A percentile compares a stretch with the other conserved stretches of the same genome.
These are phyloP conservation scores for Leishmania turanica DNA, from an alignment of 208 protist species.

Conservation along the genomic window DNA sequence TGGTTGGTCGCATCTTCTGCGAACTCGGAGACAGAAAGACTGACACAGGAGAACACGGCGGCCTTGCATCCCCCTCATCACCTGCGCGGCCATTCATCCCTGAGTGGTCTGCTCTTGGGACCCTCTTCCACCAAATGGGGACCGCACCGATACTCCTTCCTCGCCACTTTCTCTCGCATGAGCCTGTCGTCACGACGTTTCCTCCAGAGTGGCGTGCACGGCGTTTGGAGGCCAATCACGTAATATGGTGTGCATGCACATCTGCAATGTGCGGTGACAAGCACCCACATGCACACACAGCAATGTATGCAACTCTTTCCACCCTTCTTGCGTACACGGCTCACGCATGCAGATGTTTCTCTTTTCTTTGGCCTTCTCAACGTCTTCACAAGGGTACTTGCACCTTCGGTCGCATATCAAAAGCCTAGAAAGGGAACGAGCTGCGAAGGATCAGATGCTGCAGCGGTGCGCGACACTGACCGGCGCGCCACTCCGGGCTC, in stretches of 20 bases:
- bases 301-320: constrained; percentile 2
- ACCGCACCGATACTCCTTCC: background rate
- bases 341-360: background rate
- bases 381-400: background rate
- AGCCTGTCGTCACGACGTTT: background rate
- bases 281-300: background rate
- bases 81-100: background rate
- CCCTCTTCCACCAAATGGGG: background rate
- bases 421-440: background rate
- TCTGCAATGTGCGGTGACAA: background rate
- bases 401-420: background rate
- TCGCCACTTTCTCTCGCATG: background rate
- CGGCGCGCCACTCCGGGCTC: background rate
- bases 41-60: background rate
- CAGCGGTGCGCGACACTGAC: constrained; percentile 1
- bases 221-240: background rate
- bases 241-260: background rate
- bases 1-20: background rate
- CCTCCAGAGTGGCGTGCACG: background rate
- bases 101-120: background rate
- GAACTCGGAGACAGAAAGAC: background rate
- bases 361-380: background rate
- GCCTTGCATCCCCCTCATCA: background rate
- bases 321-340: background rate
- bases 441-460: constrained; percentile 1